Evolutionary conservation across 1,139 yeast species (phyloP).

Genomic region (Saccharomycopsis hybrid): DNA sequence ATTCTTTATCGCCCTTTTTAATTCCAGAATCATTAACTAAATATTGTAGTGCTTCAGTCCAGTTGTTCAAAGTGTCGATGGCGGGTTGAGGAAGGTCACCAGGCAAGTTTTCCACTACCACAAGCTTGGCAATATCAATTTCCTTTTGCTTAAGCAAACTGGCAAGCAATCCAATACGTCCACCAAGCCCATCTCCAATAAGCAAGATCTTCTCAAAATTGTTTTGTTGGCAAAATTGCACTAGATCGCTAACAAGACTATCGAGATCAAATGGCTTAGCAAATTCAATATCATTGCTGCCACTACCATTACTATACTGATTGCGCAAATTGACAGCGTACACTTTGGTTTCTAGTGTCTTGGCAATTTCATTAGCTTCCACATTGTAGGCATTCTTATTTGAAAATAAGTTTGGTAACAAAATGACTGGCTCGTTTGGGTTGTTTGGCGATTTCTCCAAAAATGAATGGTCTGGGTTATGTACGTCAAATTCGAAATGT

Average conservation of each 20-base stretch:
- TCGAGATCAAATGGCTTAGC: conserved; percentile 2
- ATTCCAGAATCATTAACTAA: conserved; percentile 11
- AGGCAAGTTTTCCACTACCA: conserved; percentile 16
- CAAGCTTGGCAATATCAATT: conserved; percentile 14
- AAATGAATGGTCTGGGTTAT: conserved; percentile 17
- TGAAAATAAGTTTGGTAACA: conserved; percentile 16
- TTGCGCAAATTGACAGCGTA: conserved; percentile 15
- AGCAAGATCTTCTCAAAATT: conserved; percentile 13
- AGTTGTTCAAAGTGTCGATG: conserved; percentile 2
- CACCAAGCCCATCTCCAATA: conserved; percentile 21
- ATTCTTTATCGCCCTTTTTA: conserved; percentile 14
- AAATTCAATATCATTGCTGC: background rate
- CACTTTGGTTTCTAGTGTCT: conserved; percentile 19
- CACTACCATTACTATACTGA: background rate
- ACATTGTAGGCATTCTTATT: conserved; percentile 2
- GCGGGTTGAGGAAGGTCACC: conserved; percentile 3
- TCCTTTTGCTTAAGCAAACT: conserved; percentile 1
- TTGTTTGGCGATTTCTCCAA: conserved; percentile 14
- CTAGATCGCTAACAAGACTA: conserved; percentile 12
- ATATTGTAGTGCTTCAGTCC: conserved; percentile 10
- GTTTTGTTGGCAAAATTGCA: conserved; percentile 7
- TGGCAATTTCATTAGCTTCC: conserved; percentile 19
- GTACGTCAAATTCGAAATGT: conserved; percentile 9
- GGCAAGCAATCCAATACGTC: conserved; percentile 14
- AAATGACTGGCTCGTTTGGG: conserved; percentile 20